phyloP scores from a whole-genome alignment of 2,329 filamentous ascomycete genomes.

The Xylaria arbuscula region DNA sequence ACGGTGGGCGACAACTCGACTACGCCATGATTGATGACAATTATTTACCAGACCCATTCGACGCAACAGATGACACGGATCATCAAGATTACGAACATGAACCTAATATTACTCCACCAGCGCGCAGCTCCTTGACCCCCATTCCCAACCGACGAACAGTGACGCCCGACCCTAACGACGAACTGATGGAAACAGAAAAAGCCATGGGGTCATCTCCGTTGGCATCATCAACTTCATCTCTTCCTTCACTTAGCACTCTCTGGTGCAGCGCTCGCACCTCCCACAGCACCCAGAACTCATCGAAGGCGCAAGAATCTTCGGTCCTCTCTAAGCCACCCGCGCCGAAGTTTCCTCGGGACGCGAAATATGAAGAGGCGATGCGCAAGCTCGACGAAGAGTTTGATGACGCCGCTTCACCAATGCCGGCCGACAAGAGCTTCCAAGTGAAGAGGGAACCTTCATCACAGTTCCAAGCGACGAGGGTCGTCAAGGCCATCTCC shows the following conservation, averaged over 20 bases:
- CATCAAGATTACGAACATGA: neutral
- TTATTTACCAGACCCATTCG: conserved; percentile 45
- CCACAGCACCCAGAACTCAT: conserved; percentile 52
- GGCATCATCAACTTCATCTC: conserved; percentile 39
- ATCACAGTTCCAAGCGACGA: conserved; percentile 17
- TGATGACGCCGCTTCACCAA: conserved; percentile 20
- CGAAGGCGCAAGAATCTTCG: conserved; percentile 47
- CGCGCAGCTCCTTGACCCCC: conserved; percentile 20
- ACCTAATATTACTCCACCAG: neutral
- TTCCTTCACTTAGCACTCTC: conserved; percentile 50
- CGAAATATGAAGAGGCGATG: conserved; percentile 59
- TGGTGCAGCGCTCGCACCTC: conserved; percentile 56
- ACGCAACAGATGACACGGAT: conserved; percentile 24
- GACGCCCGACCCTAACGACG: conserved; percentile 32
- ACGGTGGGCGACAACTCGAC: conserved; percentile 63
- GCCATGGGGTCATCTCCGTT: conserved; percentile 11
- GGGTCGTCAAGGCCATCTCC: conserved; percentile 42
- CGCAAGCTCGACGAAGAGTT: conserved; percentile 53
- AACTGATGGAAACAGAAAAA: neutral
- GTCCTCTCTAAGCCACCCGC: conserved; percentile 44
- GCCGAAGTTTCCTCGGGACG: conserved; percentile 44
- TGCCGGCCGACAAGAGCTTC: conserved; percentile 8
- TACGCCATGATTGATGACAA: conserved; percentile 53
- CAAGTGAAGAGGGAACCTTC: conserved; percentile 25
- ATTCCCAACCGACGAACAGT: neutral